Evolutionary conservation across 148 eudicot species (phyloP).

Genomic region (Bassia scoparia): DNA sequence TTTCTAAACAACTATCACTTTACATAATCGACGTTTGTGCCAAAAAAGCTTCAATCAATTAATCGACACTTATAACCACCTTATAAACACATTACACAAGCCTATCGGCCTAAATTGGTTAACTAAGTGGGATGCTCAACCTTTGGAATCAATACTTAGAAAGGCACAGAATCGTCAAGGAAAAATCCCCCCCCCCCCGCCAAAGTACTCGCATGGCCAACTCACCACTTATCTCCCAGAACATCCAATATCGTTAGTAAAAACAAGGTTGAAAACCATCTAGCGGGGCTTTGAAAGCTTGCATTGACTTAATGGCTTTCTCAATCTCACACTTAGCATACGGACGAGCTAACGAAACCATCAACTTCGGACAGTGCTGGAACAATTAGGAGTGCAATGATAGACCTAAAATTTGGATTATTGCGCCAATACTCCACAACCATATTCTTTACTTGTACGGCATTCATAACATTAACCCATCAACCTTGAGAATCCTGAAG

Average conservation of each 20-base stretch:
- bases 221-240: neutral
- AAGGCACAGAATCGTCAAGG: neutral
- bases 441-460: no score
- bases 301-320: neutral
- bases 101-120: neutral
- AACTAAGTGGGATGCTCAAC: accelerated
- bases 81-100: neutral
- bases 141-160: neutral
- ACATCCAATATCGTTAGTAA: neutral
- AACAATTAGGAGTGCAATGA: no score
- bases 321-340: no score
- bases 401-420: no score
- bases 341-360: no score
- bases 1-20: no score
- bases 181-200: neutral
- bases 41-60: neutral
- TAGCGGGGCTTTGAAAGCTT: neutral
- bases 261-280: neutral
- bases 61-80: neutral
- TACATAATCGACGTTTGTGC: no score
- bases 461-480: no score
- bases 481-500: no score
- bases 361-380: no score
- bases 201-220: neutral
- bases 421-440: no score